These are phyloP conservation scores for Beauveria medogensis DNA, from an alignment of 2,329 filamentous ascomycete genomes.

Conservation along the genomic window DNA sequence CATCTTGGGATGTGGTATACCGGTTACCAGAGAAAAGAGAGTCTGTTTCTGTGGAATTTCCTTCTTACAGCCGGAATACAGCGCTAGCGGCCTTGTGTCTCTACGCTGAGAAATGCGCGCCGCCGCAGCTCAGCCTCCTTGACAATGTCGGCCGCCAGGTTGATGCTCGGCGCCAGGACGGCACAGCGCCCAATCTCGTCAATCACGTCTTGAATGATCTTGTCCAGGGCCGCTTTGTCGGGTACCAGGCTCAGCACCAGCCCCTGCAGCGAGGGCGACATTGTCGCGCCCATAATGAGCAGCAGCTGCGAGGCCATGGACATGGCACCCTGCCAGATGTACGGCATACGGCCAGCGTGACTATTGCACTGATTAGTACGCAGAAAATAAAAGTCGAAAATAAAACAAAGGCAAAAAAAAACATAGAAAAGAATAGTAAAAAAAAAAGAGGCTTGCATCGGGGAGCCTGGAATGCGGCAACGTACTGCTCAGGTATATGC, in stretches of 20 bases:
- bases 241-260: slow-evolving; percentile 53
- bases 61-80: no score
- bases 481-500: slow-evolving; percentile 68
- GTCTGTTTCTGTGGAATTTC: no score
- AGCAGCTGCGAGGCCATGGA: slow-evolving; percentile 77
- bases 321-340: slow-evolving; percentile 77
- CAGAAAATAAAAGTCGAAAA: no score
- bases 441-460: background rate
- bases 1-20: no score
- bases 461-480: slow-evolving; percentile 14
- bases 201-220: slow-evolving; percentile 71
- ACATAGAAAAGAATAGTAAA: background rate
- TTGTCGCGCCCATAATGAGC: slow-evolving; percentile 75
- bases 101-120: slow-evolving; percentile 49
- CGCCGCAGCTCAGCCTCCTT: slow-evolving; percentile 69
- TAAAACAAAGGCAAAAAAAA: background rate
- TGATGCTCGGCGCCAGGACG: slow-evolving; percentile 66
- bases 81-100: background rate
- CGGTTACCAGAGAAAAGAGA: no score
- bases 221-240: slow-evolving; percentile 56
- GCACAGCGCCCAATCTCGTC: slow-evolving; percentile 68
- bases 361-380: slow-evolving; percentile 25
- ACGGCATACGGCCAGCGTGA: slow-evolving; percentile 76
- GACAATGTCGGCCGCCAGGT: slow-evolving; percentile 70
- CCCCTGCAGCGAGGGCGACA: slow-evolving; percentile 63